Evolutionary conservation across 108 stramenopile genomes (phyloP), one percentile per base, ranked within the genome.

Genomic region (Cyclostephanos tholiformis): DNA sequence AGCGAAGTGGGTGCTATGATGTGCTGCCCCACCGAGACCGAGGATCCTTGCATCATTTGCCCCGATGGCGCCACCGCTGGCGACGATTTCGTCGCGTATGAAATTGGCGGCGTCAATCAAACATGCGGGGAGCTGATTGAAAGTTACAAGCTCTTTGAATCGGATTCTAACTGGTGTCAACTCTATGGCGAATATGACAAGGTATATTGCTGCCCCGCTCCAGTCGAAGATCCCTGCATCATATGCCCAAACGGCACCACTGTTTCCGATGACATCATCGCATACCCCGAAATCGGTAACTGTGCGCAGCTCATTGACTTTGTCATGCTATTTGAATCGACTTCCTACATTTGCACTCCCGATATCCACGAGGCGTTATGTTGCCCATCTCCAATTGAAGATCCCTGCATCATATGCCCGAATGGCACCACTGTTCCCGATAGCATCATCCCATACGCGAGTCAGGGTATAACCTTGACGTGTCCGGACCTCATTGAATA

Each of bases 321-420:
- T 26, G 26, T 20, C 25, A 10, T 0, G 13, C 53, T 55, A 27
- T 55, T 55, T 26, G 53, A 55, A 27, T 25, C 53, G 26, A 27
- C 20, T 27, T 55, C 53, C 3, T 23, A 55, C 9, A 1, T 55
- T 25, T 55, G 53, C 53, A 26, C 7, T 14, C 16, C 44, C 13
- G 44, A 46, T 17, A 46, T 17, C 14, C 14, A 46, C 14, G 44
- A 46, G 44, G 12, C 11, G 4, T 2, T 17, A 14, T 55, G 53
- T 4, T 55, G 53, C 53, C 53, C 53, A 23, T 8, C 53, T 16
- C 25, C 26, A 27, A 2, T 23, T 0, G 53, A 55, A 3, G 22
- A 55, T 26, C 53, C 53, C 53, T 55, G 53, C 53, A 55, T 27
- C 23, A 55, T 55, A 1, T 55, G 53, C 53, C 53, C 53, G 22